A percentile compares a stretch with the other conserved stretches of the same genome.
Evolutionary conservation across 345 rosid genomes (phyloP).

Genomic region (Linum lewisii): DNA sequence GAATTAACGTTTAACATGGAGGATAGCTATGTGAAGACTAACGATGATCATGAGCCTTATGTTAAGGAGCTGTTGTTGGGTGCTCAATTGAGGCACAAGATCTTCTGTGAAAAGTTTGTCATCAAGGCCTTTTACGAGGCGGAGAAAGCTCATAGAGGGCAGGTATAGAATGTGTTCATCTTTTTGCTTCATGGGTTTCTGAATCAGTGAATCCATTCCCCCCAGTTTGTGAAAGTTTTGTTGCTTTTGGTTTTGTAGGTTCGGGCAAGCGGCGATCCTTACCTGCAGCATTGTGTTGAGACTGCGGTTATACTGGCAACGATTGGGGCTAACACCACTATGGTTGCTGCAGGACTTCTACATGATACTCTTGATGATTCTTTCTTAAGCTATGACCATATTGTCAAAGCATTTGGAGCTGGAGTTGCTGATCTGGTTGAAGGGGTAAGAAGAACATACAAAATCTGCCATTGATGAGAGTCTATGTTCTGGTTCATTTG

Average conservation of each 20-base stretch:
- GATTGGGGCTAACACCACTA: constrained; percentile 73
- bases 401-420: constrained; percentile 58
- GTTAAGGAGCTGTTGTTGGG: constrained; percentile 49
- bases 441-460: constrained; percentile 50
- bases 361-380: constrained; percentile 92
- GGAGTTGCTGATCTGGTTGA: constrained; percentile 88
- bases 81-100: constrained; percentile 68
- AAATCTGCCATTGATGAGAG: too few species aligned
- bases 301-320: constrained; percentile 71
- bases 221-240: constrained; percentile 7
- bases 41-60: constrained; percentile 36
- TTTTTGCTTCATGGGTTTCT: too few species aligned
- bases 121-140: constrained; percentile 82
- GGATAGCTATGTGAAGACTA: constrained; percentile 37
- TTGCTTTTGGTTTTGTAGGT: constrained; percentile 33
- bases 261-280: constrained; percentile 95
- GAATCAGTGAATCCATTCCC: too few species aligned
- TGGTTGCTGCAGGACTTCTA: constrained; percentile 87
- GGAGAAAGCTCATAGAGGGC: constrained; percentile 90
- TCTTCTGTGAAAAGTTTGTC: constrained; percentile 57
- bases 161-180: too few species aligned
- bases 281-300: constrained; percentile 92
- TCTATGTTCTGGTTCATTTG: too few species aligned
- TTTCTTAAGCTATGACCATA: constrained; percentile 54
- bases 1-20: constrained; percentile 80